Evolutionary conservation across 768 basidiomycete genomes (phyloP).

Genomic region (Trichaptum fuscoviolaceum): DNA sequence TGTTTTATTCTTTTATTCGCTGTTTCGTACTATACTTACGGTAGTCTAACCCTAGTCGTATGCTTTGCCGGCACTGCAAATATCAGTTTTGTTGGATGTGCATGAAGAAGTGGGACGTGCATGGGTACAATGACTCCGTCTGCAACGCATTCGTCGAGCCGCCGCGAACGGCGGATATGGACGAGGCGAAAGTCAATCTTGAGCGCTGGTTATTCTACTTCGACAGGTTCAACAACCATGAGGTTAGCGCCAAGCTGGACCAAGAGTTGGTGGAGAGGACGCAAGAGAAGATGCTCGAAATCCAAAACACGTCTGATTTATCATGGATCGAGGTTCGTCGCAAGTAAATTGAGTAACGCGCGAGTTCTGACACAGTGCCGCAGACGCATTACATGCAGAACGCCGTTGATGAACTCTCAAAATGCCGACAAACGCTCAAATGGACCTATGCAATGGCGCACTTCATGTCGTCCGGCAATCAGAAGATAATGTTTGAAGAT

Average conservation of each 20-base stretch:
- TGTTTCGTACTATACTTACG: conserved; percentile 4
- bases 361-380: background rate
- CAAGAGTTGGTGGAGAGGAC: conserved; percentile 10
- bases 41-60: conserved; percentile 6
- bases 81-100: conserved; percentile 16
- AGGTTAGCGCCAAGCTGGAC: conserved; percentile 13
- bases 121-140: conserved; percentile 12
- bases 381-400: conserved; percentile 13
- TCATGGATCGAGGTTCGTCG: conserved; percentile 15
- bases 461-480: conserved; percentile 11
- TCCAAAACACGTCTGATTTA: conserved; percentile 10
- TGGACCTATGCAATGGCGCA: conserved; percentile 17
- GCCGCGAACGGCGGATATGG: background rate
- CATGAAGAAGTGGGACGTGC: conserved; percentile 12
- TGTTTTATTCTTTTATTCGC: conserved; percentile 5
- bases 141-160: conserved; percentile 14
- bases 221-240: conserved; percentile 15
- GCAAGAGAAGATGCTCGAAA: conserved; percentile 13
- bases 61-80: conserved; percentile 13
- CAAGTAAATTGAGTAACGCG: background rate
- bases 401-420: conserved; percentile 14
- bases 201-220: conserved; percentile 16
- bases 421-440: conserved; percentile 14
- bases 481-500: conserved; percentile 16
- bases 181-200: conserved; percentile 11